These are phyloP conservation scores for Fusarium nygamai DNA, from an alignment of 2,329 filamentous ascomycete species.

Conservation along the genomic window DNA sequence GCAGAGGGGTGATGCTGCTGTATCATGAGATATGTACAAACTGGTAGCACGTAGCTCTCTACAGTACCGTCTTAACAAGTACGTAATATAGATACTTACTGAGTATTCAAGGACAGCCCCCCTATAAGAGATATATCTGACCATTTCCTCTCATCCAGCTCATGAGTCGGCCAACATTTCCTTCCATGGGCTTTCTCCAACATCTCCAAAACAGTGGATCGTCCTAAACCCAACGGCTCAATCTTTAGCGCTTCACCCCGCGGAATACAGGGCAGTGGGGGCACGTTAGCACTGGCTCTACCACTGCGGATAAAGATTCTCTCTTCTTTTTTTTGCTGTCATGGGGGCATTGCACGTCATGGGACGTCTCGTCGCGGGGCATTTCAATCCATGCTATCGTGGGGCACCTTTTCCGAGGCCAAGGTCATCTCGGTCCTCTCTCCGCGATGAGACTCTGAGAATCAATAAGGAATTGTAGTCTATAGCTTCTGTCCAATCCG, in stretches of 20 bases:
- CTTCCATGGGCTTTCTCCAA: conserved; percentile 25
- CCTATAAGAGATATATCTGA: neutral
- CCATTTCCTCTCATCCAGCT: neutral
- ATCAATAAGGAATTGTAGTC: neutral
- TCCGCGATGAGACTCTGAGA: conserved; percentile 10
- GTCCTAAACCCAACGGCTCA: neutral
- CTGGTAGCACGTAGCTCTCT: neutral
- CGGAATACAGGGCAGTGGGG: conserved; percentile 27
- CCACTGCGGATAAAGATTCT: neutral
- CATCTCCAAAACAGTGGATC: conserved; percentile 21
- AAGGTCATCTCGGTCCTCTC: conserved; percentile 31
- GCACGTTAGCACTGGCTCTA: neutral
- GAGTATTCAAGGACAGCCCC: neutral
- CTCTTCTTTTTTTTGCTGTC: conserved; percentile 19
- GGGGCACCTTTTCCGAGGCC: conserved; percentile 22
- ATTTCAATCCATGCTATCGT: conserved; percentile 9
- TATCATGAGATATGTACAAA: neutral
- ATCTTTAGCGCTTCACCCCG: conserved; percentile 25
- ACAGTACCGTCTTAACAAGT: neutral
- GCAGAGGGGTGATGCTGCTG: conserved; percentile 8
- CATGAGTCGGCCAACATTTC: conserved; percentile 17
- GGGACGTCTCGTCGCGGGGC: conserved; percentile 19
- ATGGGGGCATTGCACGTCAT: conserved; percentile 32
- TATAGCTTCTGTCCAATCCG: neutral
- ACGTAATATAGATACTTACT: rapidly evolving